Evolutionary conservation across 139 green algal species (phyloP), one percentile per base, ranked within the genome.

Genomic region (Chlamydomonas incerta): DNA sequence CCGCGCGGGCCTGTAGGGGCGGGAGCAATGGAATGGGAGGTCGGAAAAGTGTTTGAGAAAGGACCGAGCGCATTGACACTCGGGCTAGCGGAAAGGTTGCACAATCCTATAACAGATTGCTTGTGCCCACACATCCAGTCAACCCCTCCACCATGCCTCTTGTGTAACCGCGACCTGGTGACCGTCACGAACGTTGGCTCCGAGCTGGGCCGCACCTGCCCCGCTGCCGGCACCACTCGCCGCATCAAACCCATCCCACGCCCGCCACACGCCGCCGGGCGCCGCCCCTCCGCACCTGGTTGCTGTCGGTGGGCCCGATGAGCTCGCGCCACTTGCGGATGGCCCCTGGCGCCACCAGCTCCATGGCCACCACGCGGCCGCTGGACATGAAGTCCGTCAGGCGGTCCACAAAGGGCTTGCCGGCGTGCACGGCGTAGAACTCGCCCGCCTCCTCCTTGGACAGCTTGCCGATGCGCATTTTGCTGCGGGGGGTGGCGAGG

Each of bases 381-480:
- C 90, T 93, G 77, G 87, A 93, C 90, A 97, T 96, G 85, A 95
- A 96, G 28, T 90, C 77, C 4, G 89, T 93, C 21, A 98, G 90
- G 1, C 69, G 90, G 37, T 92, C 82, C 82, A 91, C 96, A 85
- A 96, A 97, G 60, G 93, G 93, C 88, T 92, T 92, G 63, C 83
- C 92, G 35, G 58, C 17, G 82, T 97, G 94, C 35, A 93, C 92
- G 23, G 86, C 90, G 83, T 97, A 98, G 83, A 97, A 96, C 35
- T 86, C 71, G 83, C 93, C 75, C 3, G 92, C 94, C 50, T 96
- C 90, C 31, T 58, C 63, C 47, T 88, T 93, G 60, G 63, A 88
- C 63, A 96, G 88, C 79, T 93, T 82, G 63, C 88, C 92, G 72
- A 95, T 89, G 26, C 90, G 85, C 66, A 95, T 37, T 23, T 94